Conservation (phyloP, 2,329 filamentous ascomycete species). For the Gyromitra esculenta region DNA sequence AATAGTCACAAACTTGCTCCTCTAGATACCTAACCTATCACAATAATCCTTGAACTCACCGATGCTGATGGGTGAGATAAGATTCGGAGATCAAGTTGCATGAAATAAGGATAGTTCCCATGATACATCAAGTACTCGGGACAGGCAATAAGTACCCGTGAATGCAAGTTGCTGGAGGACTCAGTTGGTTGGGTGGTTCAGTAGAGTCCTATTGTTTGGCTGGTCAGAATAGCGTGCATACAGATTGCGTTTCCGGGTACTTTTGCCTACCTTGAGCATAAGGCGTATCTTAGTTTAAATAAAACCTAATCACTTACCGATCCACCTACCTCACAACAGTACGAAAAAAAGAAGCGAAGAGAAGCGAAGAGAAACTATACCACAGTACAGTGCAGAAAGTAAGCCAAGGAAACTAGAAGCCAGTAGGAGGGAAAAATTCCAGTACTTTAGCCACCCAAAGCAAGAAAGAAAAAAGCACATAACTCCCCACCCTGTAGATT, state of each 20-base stretch:
- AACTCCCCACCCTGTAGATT: conserved; percentile 40
- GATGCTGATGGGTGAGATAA: background rate
- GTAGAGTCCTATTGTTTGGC: too few species aligned
- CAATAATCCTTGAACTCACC: background rate
- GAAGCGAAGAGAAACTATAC: conserved; percentile 16
- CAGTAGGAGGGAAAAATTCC: conserved; percentile 12
- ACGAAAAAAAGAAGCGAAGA: conserved; percentile 4
- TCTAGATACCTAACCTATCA: background rate
- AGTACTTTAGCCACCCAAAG: conserved; percentile 24
- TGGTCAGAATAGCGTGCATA: too few species aligned
- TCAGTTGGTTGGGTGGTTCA: too few species aligned
- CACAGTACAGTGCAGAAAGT: conserved; percentile 25
- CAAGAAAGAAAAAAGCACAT: conserved; percentile 29
- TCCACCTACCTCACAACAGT: background rate
- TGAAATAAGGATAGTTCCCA: background rate
- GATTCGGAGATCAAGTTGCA: background rate
- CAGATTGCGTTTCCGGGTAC: too few species aligned
- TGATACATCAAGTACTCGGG: too few species aligned
- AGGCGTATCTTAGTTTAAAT: conserved; percentile 13
- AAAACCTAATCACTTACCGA: conserved; percentile 1
- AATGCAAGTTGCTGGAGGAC: too few species aligned
- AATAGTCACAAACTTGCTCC: conserved; percentile 8
- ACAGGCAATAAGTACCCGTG: too few species aligned
- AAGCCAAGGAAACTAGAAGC: conserved; percentile 12
- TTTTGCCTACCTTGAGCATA: background rate